Base-by-base conservation (phyloP, 202 grass and related monocot genomes). In the Schoenoplectus triqueter region DNA sequence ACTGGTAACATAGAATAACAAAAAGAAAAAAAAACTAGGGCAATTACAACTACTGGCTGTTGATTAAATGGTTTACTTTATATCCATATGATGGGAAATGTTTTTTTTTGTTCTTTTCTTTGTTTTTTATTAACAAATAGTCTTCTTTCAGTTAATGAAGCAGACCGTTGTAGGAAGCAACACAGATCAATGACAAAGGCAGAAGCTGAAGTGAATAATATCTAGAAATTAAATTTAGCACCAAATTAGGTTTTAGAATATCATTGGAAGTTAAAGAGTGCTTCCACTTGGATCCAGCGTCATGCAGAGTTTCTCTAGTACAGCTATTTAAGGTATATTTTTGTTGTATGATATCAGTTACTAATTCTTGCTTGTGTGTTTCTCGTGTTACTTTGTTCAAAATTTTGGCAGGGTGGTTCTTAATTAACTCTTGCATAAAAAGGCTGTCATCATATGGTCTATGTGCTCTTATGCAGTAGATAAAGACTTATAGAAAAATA, bases 131-230 rank as follows among this genome's bases (percentile, higher is more conserved):
- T 59, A 41, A 68, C 60, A 46, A 48, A 68, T 10, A 5, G 31
- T 81, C 63, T 65, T 81, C 15, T 85, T 82, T 77, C 88, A 90
- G 88, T 87, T 90, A 72, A 81, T 90, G 55, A 90, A 85, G 81
- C 77, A 77, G 75, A 87, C 72, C 31, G 87, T 47, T 63, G 31
- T 60, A 44, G 88, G 85, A 86, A 87, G 64, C 85, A 68, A 82
- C 70, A 49, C 68, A 66, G 84, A 85, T 14, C 65, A 85, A 81
- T 83, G 61, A 55, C 61, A 70, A 83, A 51, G 81, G 48, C 22
- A 60, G 74, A 78, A 72, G 50, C 78, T 48, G 56, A 72, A 57
- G 64, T 75, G 57, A 80, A 85, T 85, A 83, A 79, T 66, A 51
- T 85, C 14, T 67, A 67, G 56, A 68, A 11, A 68, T 49, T 41